phyloP scores from a whole-genome alignment of 176 grass and related monocot genomes.

The Pontederia paniculata region DNA sequence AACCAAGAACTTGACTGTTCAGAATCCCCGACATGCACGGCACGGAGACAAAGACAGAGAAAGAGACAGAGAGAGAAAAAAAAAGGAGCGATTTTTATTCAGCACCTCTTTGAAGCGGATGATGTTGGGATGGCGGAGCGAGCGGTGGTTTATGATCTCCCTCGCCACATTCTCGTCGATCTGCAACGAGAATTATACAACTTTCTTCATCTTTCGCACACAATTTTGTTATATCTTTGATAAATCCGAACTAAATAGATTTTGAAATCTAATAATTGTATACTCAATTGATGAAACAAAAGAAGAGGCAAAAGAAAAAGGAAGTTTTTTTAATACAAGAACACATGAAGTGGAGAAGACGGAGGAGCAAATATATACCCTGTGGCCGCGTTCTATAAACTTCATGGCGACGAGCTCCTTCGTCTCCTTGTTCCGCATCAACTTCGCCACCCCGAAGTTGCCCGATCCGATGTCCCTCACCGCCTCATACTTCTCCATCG shows the following conservation, averaged over 20 bases:
- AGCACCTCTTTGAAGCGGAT: conserved; percentile 15
- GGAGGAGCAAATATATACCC: background rate
- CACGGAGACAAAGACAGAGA: background rate
- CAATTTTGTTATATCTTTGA: too few species aligned
- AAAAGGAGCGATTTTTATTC: background rate
- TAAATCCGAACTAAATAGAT: too few species aligned
- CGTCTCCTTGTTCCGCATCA: conserved; percentile 17
- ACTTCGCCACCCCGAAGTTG: conserved; percentile 15
- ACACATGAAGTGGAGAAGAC: background rate
- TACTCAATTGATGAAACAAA: too few species aligned
- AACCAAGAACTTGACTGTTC: background rate
- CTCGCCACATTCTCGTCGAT: conserved; percentile 16
- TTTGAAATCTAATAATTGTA: too few species aligned
- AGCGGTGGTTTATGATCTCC: conserved; percentile 16
- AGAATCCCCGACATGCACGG: too few species aligned
- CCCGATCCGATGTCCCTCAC: conserved; percentile 13
- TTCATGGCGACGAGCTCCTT: conserved; percentile 16
- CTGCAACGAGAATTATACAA: background rate
- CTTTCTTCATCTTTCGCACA: too few species aligned
- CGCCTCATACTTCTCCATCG: conserved; percentile 19
- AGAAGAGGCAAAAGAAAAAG: background rate
- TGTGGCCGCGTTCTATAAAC: conserved; percentile 1
- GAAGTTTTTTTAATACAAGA: background rate
- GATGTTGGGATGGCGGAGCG: conserved; percentile 16
- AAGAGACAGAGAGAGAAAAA: background rate